These are phyloP conservation scores for Thelephora terrestris DNA, from an alignment of 1,284 basidiomycete species.

Conservation along the genomic window DNA sequence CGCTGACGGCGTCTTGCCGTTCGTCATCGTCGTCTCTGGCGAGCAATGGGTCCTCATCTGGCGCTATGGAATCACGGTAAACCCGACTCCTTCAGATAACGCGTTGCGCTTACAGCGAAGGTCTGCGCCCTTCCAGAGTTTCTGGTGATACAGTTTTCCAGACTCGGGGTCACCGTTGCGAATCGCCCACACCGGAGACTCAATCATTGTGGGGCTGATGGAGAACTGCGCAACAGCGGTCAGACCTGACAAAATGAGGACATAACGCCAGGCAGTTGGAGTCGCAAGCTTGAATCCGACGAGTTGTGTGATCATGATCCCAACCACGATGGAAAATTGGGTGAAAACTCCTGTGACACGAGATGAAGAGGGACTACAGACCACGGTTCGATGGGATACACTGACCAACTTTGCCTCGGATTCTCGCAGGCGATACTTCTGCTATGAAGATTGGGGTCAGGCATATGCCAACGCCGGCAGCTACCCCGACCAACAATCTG, in stretches of 20 bases:
- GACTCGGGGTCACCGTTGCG: slow-evolving; percentile 40
- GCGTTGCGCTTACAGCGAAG: slow-evolving; percentile 6
- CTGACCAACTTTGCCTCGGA: slow-evolving; percentile 64
- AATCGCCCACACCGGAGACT: slow-evolving; percentile 61
- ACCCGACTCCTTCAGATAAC: background rate
- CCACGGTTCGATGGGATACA: background rate
- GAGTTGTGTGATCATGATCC: slow-evolving; percentile 71
- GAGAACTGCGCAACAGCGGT: slow-evolving; percentile 54
- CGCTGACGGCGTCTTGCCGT: slow-evolving; percentile 31
- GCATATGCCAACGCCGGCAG: slow-evolving; percentile 77
- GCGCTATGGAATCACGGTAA: slow-evolving; percentile 5
- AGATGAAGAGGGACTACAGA: background rate
- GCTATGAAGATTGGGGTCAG: slow-evolving; percentile 81
- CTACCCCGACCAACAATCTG: slow-evolving; percentile 72
- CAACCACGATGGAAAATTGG: slow-evolving; percentile 80
- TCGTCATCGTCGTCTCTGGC: slow-evolving; percentile 13
- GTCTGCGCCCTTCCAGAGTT: slow-evolving; percentile 36
- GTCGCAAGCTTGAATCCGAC: slow-evolving; percentile 55
- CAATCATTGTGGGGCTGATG: slow-evolving; percentile 40
- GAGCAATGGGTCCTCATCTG: slow-evolving; percentile 17
- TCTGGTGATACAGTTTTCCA: slow-evolving; percentile 33
- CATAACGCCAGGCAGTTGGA: slow-evolving; percentile 63
- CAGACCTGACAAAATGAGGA: slow-evolving; percentile 56
- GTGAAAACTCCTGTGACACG: slow-evolving; percentile 62
- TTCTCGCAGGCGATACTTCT: slow-evolving; percentile 66